These are phyloP conservation scores for Diaporthe nobilis DNA, from an alignment of 2,329 filamentous ascomycete species.

Conservation along the genomic window DNA sequence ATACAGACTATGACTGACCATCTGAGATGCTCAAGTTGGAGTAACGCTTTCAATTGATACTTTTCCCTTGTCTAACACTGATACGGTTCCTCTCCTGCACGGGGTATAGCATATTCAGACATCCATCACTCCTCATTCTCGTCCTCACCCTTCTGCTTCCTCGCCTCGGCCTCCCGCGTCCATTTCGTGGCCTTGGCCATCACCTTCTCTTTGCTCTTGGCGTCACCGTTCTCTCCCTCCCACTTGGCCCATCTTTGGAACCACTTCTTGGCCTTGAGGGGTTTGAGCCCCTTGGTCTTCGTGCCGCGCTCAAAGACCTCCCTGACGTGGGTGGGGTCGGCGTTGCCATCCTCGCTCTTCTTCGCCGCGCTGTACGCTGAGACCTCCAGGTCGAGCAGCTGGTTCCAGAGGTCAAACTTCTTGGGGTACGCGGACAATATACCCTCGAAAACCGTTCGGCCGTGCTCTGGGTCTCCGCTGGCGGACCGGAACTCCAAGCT, in stretches of 20 bases:
- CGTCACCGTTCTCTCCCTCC: conserved; percentile 81
- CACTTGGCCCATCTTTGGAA: conserved; percentile 94
- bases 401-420: conserved; percentile 92
- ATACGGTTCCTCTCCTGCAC: neutral
- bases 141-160: conserved; percentile 50
- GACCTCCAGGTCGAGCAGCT: conserved; percentile 89
- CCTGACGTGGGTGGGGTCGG: conserved; percentile 70
- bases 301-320: conserved; percentile 87
- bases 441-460: conserved; percentile 94
- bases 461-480: conserved; percentile 88
- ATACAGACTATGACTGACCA: neutral
- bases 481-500: conserved; percentile 90
- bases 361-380: conserved; percentile 68
- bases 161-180: conserved; percentile 66
- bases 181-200: conserved; percentile 80
- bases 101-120: conserved; percentile 20
- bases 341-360: conserved; percentile 67
- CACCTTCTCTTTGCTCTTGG: conserved; percentile 79
- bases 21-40: neutral
- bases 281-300: conserved; percentile 79
- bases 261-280: conserved; percentile 85
- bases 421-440: conserved; percentile 88
- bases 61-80: conserved; percentile 4
- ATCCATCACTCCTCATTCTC: conserved; percentile 46
- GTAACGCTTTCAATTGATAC: conserved; percentile 15